Evolutionary conservation across 345 rosid genomes (phyloP).

Genomic region (Gossypium australe): DNA sequence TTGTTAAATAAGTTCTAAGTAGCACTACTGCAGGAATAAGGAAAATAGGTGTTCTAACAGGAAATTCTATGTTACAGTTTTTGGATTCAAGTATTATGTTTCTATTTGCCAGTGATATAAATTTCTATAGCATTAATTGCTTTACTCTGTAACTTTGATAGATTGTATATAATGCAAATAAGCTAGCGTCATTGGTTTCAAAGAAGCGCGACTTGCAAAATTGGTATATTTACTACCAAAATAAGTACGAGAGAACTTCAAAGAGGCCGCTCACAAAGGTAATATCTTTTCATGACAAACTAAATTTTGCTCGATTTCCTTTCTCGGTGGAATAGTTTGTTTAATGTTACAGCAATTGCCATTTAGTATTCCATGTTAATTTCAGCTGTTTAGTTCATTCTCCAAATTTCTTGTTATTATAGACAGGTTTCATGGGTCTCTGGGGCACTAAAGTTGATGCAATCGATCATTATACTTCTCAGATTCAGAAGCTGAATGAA

Average conservation of each 20-base stretch:
- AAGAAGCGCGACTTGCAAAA: slow-evolving; percentile 60
- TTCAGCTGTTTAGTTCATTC: slow-evolving; percentile 15
- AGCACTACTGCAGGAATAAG: background rate
- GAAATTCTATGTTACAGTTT: background rate
- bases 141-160: slow-evolving; percentile 18
- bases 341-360: background rate
- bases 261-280: slow-evolving; percentile 72
- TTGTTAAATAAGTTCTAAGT: background rate
- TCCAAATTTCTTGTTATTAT: slow-evolving; percentile 22
- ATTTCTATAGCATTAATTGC: background rate
- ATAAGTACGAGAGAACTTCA: slow-evolving; percentile 58
- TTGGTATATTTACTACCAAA: slow-evolving; percentile 70
- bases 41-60: background rate
- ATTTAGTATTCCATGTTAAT: background rate
- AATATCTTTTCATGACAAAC: slow-evolving; percentile 22
- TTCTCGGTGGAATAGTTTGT: background rate
- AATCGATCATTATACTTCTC: slow-evolving; percentile 53
- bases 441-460: slow-evolving; percentile 78
- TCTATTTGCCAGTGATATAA: background rate
- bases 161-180: slow-evolving; percentile 88
- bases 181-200: slow-evolving; percentile 64
- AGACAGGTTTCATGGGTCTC: slow-evolving; percentile 81
- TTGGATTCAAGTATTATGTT: background rate
- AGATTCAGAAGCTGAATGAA: slow-evolving; percentile 47
- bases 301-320: background rate